Conservation (phyloP, 2,329 filamentous ascomycete species). For the Aspergillus eucalypticola region DNA sequence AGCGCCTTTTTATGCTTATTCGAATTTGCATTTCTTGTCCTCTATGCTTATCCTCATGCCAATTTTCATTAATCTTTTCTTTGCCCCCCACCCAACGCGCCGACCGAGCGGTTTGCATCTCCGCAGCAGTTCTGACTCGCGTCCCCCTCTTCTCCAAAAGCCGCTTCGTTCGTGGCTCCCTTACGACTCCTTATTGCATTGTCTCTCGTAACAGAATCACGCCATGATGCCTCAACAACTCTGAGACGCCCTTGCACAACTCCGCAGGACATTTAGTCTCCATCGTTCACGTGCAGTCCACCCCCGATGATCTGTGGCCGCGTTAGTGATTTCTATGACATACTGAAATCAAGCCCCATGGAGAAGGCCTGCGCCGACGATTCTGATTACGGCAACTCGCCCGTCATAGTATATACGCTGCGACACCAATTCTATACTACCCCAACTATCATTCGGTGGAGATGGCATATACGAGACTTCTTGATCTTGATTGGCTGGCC, state of each 20-base stretch:
- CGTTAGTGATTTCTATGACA: neutral
- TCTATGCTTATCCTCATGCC: neutral
- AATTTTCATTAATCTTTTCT: neutral
- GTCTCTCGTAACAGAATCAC: neutral
- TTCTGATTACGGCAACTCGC: too few species aligned
- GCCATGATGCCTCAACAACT: too few species aligned
- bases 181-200: neutral
- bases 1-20: neutral
- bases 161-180: neutral
- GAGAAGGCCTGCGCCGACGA: neutral
- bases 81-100: neutral
- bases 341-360: neutral
- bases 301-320: neutral
- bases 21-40: neutral
- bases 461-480: too few species aligned
- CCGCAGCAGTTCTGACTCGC: neutral
- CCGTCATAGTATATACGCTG: too few species aligned
- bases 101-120: neutral
- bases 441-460: too few species aligned
- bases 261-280: too few species aligned
- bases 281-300: too few species aligned
- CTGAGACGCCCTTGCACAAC: too few species aligned
- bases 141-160: neutral
- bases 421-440: too few species aligned
- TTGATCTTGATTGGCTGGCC: too few species aligned